Evolutionary conservation across 177 flowering plant genomes (phyloP).

Genomic region (Tripterygium wilfordii): DNA sequence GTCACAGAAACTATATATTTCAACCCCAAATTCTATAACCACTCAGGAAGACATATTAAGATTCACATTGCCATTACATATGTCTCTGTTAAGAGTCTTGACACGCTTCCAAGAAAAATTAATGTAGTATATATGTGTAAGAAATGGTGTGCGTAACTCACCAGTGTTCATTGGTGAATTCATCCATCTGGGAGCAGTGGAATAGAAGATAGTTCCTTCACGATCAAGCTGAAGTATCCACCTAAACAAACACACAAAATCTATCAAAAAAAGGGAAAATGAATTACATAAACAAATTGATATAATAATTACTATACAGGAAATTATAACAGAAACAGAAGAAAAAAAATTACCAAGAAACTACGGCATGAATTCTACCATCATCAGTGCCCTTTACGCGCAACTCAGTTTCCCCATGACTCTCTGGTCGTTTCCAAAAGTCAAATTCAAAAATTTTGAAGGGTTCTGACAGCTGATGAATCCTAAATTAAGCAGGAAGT

Average conservation of each 20-base stretch:
- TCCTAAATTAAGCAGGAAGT: constrained; percentile 29
- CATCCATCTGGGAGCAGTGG: constrained; percentile 88
- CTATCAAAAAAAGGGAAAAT: neutral
- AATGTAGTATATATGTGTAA: neutral
- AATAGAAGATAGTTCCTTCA: constrained; percentile 78
- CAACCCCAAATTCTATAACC: too few relatives aligned
- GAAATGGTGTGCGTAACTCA: constrained; percentile 4
- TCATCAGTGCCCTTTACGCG: constrained; percentile 44
- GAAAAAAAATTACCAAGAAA: constrained; percentile 66
- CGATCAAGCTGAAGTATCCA: constrained; percentile 93
- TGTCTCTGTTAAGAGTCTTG: too few relatives aligned
- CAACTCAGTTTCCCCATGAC: constrained; percentile 53
- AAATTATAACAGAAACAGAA: constrained; percentile 2
- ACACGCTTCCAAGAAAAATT: too few relatives aligned
- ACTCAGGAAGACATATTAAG: too few relatives aligned
- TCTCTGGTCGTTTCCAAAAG: constrained; percentile 95
- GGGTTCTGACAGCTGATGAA: constrained; percentile 90
- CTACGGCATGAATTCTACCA: constrained; percentile 75
- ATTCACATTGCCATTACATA: too few relatives aligned
- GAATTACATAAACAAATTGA: neutral
- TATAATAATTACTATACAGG: neutral
- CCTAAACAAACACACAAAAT: constrained; percentile 34
- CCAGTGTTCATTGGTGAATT: constrained; percentile 12
- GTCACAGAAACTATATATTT: too few relatives aligned
- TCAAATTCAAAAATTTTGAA: constrained; percentile 92